Conservation (phyloP, 2,329 filamentous ascomycete genomes). For the Phaeophleospora eucalypticola region DNA sequence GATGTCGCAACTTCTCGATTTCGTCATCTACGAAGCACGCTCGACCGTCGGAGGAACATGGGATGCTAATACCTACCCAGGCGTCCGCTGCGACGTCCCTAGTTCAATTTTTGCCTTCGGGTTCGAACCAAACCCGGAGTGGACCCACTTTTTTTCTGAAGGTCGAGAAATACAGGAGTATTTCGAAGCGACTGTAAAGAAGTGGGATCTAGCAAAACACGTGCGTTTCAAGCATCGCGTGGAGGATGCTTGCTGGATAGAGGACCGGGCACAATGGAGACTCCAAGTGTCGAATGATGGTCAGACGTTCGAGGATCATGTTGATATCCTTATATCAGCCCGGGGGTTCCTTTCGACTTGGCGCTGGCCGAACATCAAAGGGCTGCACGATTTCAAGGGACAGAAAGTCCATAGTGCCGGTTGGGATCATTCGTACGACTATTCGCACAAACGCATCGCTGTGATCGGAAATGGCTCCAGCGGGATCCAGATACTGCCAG, state of each 20-base stretch:
- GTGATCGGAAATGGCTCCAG: constrained; percentile 35
- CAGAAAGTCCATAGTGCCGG: constrained; percentile 34
- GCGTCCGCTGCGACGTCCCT: constrained; percentile 21
- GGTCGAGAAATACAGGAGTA: constrained; percentile 43
- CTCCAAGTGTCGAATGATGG: constrained; percentile 32
- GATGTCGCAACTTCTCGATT: constrained; percentile 30
- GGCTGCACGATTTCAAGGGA: constrained; percentile 35
- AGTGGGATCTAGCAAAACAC: constrained; percentile 38
- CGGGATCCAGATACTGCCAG: constrained; percentile 39
- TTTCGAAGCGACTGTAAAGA: constrained; percentile 37
- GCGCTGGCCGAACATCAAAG: constrained; percentile 37
- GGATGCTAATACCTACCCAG: constrained; percentile 36
- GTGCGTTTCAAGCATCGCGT: constrained; percentile 39
- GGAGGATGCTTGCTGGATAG: constrained; percentile 38
- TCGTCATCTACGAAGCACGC: constrained; percentile 39
- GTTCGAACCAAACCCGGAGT: constrained; percentile 32
- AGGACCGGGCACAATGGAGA: constrained; percentile 36
- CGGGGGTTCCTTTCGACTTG: constrained; percentile 22
- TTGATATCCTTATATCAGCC: constrained; percentile 37
- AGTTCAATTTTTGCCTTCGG: constrained; percentile 31
- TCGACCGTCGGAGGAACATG: constrained; percentile 37
- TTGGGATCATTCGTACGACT: constrained; percentile 32
- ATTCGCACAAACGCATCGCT: constrained; percentile 28
- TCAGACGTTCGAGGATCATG: constrained; percentile 27
- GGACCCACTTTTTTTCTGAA: constrained; percentile 35